Base-by-base conservation (phyloP, 2,329 filamentous ascomycete species). In the Phialophora tarda region DNA sequence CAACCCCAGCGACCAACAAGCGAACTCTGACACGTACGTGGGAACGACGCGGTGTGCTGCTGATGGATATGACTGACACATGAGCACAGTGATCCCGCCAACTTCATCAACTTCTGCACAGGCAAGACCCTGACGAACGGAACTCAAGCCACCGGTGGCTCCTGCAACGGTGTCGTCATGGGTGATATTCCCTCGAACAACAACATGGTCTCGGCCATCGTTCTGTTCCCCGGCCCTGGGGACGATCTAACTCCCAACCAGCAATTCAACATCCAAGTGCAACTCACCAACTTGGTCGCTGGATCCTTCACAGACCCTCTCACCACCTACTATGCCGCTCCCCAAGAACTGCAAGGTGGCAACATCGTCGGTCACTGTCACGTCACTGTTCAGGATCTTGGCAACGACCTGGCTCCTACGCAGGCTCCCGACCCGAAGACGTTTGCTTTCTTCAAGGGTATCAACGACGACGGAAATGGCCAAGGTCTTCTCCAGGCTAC, bases 71-170 rank as follows among this genome's bases (percentile, higher is more conserved):
- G 21, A 21, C 62, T 69, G 34, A 68, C 64, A 44, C 17, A 50
- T 47, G 28, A 11, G 11, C 8, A 17, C 34, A 71, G 71, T 59
- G 67, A 85, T 66, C 59, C 75, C 23, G 80, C 80, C 74, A 87
- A 87, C 77, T 87, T 87, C 75, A 86, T 87, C 80, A 86, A 86
- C 78, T 84, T 86, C 76, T 88, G 85, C 73, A 73, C 77, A 5
- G 84, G 83, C 67, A 81, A 84, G 74, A 82, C 79, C 2, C 72
- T 84, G 63, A 87, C 85, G 67, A 86, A 87, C 69, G 85, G 85
- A 68, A 76, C 78, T 5, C 85, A 87, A 70, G 75, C 79, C 68
- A 75, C 77, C 47, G 73, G 67, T 0, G 84, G 84, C 10, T 86
- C 84, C 53, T 87, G 85, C 76, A 87, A 86, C 73, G 82, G 83